Base-by-base conservation (phyloP, 208 protist genomes). In the Lotmaria passim region DNA sequence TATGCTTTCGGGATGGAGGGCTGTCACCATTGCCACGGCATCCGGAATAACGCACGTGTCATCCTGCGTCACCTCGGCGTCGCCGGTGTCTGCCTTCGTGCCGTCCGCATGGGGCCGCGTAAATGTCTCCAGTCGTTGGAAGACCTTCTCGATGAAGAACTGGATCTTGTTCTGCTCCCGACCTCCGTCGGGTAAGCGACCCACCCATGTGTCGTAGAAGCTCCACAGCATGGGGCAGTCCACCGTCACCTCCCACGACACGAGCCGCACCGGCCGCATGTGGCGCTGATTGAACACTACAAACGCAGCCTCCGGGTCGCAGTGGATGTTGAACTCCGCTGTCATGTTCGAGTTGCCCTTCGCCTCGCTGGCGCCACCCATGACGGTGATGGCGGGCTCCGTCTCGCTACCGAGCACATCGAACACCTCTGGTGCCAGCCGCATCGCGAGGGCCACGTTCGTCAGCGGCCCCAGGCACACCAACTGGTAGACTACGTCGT, bases 241-340 rank as follows among this genome's bases (percentile, higher is more conserved):
- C 19, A 94, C 89, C 26, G 90, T 95, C 5, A 87, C 67, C 59
- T 95, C 90, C 90, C 86, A 93, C 61, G 75, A 72, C 23, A 95
- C 83, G 1, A 95, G 26, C 19, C 75, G 76, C 43, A 95, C 69
- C 4, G 90, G 85, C 17, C 68, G 62, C 73, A 88, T 83, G 21
- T 51, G 30, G 10, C 81, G 77, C 39, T 86, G 65, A 50, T 95
- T 80, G 41, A 95, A 85, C 26, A 95, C 83, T 24, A 92, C 77
- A 66, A 78, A 82, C n/a, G 85, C 90, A 26, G 90, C 90, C 78
- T 95, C 90, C 19, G 90, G 90, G 69, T 95, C 90, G 58, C 85
- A 90, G 79, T 93, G 85, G 44, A 93, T 78, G 77, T 95, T 95
- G 70, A 95, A 95, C 79, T 95, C 90, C 10, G 87, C 80, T 53